Evolutionary conservation across 2,329 filamentous ascomycete species (phyloP).

Genomic region (Fusarium musae): DNA sequence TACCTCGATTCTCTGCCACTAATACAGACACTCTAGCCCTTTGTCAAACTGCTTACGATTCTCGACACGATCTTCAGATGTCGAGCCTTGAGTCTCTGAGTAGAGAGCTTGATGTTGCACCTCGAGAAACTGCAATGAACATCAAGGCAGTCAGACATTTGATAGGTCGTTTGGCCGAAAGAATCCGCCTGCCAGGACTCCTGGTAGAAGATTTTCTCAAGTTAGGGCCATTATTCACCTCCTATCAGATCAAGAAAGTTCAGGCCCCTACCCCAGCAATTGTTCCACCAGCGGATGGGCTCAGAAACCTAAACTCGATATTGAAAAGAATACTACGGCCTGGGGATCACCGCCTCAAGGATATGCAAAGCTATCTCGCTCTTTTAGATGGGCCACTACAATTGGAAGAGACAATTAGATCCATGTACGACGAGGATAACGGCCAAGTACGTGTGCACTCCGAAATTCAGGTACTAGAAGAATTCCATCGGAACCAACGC

Average conservation of each 20-base stretch:
- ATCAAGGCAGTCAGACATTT: conserved; percentile 53
- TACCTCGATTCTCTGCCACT: conserved; percentile 8
- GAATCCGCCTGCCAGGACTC: conserved; percentile 52
- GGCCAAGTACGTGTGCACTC: conserved; percentile 43
- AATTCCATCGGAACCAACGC: conserved; percentile 51
- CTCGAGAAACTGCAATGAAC: not conserved
- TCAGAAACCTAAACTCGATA: conserved; percentile 47
- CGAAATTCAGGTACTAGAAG: conserved; percentile 53
- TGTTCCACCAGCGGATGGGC: conserved; percentile 42
- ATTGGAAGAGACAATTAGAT: conserved; percentile 9
- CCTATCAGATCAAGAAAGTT: conserved; percentile 43
- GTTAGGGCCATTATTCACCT: conserved; percentile 49
- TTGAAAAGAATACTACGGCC: conserved; percentile 47
- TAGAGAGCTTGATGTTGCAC: conserved; percentile 2
- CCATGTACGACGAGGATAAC: conserved; percentile 16
- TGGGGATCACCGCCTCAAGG: conserved; percentile 3
- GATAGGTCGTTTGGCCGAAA: conserved; percentile 58
- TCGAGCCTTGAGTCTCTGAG: conserved; percentile 16
- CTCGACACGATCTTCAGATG: conserved; percentile 33
- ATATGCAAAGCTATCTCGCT: conserved; percentile 6
- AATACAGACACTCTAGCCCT: not conserved
- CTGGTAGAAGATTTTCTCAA: conserved; percentile 50
- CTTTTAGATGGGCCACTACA: not conserved
- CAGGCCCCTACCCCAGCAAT: conserved; percentile 5
- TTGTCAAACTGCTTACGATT: conserved; percentile 26